These are phyloP conservation scores for Eucalyptus camaldulensis DNA, from an alignment of 345 rosid species.

Conservation along the genomic window DNA sequence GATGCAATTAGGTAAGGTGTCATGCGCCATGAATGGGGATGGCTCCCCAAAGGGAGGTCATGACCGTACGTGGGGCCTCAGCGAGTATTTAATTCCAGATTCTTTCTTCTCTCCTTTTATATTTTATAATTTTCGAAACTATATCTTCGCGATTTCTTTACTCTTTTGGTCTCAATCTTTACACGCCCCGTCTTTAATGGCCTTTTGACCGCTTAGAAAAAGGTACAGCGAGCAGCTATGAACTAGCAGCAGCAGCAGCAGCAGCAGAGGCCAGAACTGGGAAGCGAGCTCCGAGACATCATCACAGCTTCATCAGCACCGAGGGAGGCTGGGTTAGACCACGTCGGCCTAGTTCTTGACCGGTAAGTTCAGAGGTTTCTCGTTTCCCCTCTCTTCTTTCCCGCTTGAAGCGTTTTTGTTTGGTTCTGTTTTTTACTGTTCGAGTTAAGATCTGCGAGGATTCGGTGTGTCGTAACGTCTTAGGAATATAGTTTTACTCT, in stretches of 20 bases:
- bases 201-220: slow-evolving; percentile 22
- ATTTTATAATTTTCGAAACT: not conserved
- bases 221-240: not conserved
- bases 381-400: not conserved
- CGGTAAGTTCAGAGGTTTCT: not conserved
- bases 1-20: not conserved
- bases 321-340: not conserved
- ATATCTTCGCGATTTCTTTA: not conserved
- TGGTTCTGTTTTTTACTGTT: not conserved
- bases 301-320: not conserved
- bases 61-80: not conserved
- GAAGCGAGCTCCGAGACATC: not conserved
- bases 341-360: not conserved
- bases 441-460: not conserved
- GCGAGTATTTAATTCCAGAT: not conserved
- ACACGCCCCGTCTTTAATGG: not conserved
- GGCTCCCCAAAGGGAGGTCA: not conserved
- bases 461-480: not conserved
- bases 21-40: not conserved
- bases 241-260: not conserved
- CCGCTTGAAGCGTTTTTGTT: not conserved
- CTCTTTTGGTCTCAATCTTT: not conserved
- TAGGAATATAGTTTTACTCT: not conserved
- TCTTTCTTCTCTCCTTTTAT: not conserved
- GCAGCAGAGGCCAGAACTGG: not conserved